Conservation (phyloP, 805 yeast genomes). For the Nakazawaea populi region DNA sequence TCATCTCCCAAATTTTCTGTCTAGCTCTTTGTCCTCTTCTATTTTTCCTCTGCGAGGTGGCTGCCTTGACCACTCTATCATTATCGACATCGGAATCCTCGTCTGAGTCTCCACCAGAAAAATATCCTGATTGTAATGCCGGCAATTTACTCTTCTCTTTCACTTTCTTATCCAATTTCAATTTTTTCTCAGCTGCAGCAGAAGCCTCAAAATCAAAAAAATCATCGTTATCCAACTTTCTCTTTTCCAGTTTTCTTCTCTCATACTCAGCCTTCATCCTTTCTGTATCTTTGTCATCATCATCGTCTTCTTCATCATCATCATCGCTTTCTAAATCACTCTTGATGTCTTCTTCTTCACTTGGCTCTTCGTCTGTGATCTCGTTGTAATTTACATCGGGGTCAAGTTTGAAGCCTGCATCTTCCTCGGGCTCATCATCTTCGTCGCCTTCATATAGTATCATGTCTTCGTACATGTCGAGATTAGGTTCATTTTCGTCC, state of each 20-base stretch:
- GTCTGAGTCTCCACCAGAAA: constrained; percentile 72
- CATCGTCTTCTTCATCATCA: constrained; percentile 18
- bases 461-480: constrained; percentile 11
- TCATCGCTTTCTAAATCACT: neutral
- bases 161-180: constrained; percentile 10
- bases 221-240: constrained; percentile 28
- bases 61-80: constrained; percentile 45
- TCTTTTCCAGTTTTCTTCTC: constrained; percentile 6
- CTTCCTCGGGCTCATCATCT: constrained; percentile 35
- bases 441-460: constrained; percentile 34
- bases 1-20: constrained; percentile 92
- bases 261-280: constrained; percentile 7
- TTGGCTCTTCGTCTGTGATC: constrained; percentile 62
- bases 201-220: constrained; percentile 27
- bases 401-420: constrained; percentile 20
- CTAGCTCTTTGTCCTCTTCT: constrained; percentile 97
- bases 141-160: constrained; percentile 46
- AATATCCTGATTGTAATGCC: constrained; percentile 70
- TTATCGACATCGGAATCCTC: constrained; percentile 30
- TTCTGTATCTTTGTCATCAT: constrained; percentile 5
- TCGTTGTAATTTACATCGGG: constrained; percentile 45
- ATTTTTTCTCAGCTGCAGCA: constrained; percentile 15
- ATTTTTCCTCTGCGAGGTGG: constrained; percentile 62
- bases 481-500: constrained; percentile 14
- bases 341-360: constrained; percentile 21